Evolutionary conservation across 345 rosid genomes (phyloP).

Genomic region (Brassica incana): DNA sequence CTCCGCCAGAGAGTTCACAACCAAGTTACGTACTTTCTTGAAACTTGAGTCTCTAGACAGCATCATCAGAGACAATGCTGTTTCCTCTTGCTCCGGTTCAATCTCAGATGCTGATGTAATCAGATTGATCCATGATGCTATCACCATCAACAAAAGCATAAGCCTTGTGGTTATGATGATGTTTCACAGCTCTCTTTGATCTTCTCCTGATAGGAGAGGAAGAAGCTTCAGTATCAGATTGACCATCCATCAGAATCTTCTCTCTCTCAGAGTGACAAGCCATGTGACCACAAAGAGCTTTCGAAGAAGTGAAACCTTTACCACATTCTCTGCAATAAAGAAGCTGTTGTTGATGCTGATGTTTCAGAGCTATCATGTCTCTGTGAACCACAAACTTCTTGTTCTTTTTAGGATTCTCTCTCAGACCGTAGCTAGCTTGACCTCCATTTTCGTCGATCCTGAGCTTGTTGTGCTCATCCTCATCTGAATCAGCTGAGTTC

Average conservation of each 20-base stretch:
- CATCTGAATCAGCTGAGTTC: conserved; percentile 45
- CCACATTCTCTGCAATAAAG: conserved; percentile 80
- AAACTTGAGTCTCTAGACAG: conserved; percentile 69
- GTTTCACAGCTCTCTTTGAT: conserved; percentile 56
- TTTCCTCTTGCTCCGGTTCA: conserved; percentile 77
- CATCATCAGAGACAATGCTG: conserved; percentile 83
- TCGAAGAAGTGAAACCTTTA: conserved; percentile 72
- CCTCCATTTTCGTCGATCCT: conserved; percentile 49
- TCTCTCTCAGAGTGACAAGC: conserved; percentile 81
- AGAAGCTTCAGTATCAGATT: conserved; percentile 73
- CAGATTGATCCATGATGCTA: conserved; percentile 20
- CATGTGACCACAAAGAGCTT: conserved; percentile 95
- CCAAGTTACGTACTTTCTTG: conserved; percentile 44
- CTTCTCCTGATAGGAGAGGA: conserved; percentile 61
- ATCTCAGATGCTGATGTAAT: conserved; percentile 54
- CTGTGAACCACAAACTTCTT: conserved; percentile 56
- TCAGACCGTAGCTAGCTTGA: conserved; percentile 59
- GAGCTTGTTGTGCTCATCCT: conserved; percentile 42
- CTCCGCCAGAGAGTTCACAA: conserved; percentile 52
- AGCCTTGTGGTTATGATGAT: conserved; percentile 44
- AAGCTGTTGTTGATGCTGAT: conserved; percentile 35
- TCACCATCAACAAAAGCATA: conserved; percentile 19
- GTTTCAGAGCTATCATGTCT: conserved; percentile 30
- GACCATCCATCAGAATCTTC: conserved; percentile 52
- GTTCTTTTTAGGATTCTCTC: conserved; percentile 72